phyloP scores from a whole-genome alignment of 177 flowering plant species.

The Vitis hybrid region DNA sequence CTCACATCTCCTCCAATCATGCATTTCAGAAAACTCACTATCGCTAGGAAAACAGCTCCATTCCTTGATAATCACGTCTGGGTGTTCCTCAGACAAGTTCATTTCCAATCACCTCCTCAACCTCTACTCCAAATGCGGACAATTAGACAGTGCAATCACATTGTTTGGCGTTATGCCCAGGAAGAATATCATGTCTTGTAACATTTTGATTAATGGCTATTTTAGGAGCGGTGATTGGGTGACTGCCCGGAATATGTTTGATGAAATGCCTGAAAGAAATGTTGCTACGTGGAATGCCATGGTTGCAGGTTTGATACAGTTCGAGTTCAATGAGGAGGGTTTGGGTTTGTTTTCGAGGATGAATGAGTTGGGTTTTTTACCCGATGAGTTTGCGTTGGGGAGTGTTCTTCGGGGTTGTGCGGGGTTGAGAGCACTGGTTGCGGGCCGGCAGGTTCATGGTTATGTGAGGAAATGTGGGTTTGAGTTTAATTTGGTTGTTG shows the following conservation, averaged over 20 bases:
- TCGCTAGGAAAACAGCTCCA: conserved; percentile 55
- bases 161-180: conserved; percentile 53
- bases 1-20: conserved; percentile 60
- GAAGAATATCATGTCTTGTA: conserved; percentile 69
- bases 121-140: conserved; percentile 58
- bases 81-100: conserved; percentile 57
- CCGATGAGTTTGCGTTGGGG: conserved; percentile 69
- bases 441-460: conserved; percentile 66
- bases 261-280: conserved; percentile 67
- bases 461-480: conserved; percentile 57
- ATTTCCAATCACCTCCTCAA: conserved; percentile 69
- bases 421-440: conserved; percentile 40
- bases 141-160: conserved; percentile 24
- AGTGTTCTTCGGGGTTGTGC: conserved; percentile 83
- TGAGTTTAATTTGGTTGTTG: conserved; percentile 55
- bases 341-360: conserved; percentile 52
- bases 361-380: conserved; percentile 51
- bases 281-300: conserved; percentile 82
- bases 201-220: conserved; percentile 63
- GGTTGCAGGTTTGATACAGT: conserved; percentile 56
- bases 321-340: conserved; percentile 59
- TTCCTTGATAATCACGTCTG: conserved; percentile 52
- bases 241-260: conserved; percentile 54
- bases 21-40: conserved; percentile 39
- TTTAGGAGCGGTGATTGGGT: conserved; percentile 54